Evolutionary conservation across 352 stramenopile genomes (phyloP).

Genomic region (Globisporangium middletonii): DNA sequence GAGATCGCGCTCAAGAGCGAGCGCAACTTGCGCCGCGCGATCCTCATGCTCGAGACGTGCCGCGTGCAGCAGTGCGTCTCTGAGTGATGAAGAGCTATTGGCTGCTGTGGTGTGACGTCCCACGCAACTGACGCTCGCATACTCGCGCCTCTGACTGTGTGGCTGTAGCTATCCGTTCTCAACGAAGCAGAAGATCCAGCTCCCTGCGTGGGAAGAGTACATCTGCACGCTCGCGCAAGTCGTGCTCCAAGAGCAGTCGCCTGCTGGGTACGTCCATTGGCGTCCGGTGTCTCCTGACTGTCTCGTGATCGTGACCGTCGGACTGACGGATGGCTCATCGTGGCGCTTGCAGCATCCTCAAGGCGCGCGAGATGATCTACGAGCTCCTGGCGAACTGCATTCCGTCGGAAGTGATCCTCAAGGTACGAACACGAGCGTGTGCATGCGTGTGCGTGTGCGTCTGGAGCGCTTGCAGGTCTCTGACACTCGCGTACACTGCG

Average conservation of each 20-base stretch:
- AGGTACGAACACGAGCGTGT: slow-evolving; percentile 26
- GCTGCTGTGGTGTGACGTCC: no score
- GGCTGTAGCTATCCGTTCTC: slow-evolving; percentile 78
- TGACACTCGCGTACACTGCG: neutral
- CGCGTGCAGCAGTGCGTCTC: slow-evolving; percentile 55
- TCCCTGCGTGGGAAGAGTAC: slow-evolving; percentile 97
- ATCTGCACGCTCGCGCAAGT: slow-evolving; percentile 92
- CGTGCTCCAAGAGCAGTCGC: slow-evolving; percentile 94
- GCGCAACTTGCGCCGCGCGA: slow-evolving; percentile 93
- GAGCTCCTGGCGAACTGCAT: slow-evolving; percentile 99
- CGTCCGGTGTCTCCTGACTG: no score
- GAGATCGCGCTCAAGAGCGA: slow-evolving; percentile 90
- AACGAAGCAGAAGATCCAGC: slow-evolving; percentile 71
- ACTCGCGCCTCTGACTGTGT: no score
- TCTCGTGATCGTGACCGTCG: no score
- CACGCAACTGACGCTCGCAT: no score
- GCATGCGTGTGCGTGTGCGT: neutral
- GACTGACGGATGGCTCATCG: neutral
- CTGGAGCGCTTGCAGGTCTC: neutral
- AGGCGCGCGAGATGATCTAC: slow-evolving; percentile 96
- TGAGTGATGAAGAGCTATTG: no score
- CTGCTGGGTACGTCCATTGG: slow-evolving; percentile 51
- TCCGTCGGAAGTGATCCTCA: slow-evolving; percentile 95
- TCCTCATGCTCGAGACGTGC: slow-evolving; percentile 98
- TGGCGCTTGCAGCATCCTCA: slow-evolving; percentile 69